Base-by-base conservation (phyloP, 345 rosid species). In the Leavenworthia alabamica region DNA sequence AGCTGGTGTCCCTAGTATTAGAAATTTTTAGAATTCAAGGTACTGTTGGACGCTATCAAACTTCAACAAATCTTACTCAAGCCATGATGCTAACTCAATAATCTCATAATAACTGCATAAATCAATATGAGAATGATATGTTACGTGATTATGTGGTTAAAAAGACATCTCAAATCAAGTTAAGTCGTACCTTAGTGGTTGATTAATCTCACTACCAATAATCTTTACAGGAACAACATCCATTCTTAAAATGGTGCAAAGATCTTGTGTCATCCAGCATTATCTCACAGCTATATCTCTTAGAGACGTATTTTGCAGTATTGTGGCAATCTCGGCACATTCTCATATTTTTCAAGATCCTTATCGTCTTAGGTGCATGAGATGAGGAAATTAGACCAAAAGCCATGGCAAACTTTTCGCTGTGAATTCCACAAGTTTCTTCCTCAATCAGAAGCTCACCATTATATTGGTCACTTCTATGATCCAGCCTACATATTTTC, bases 391-490 rank as follows among this genome's bases (percentile, higher is more conserved):
- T 65, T 26, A 91, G 73, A 26, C 85, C 87, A 77, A 86, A 89
- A 26, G 95, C 83, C 51, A 91, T 70, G 23, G 98, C 95, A 63
- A 88, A 65, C 73, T 86, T 88, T 77, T 88, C 98, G 9, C 90
- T 80, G 72, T 91, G 98, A 70, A 78, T 37, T 36, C 82, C 87
- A 19, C 78, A 69, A 31, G 20, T 72, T 54, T 74, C 85, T 56
- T 83, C 90, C 60, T 84, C 90, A 26, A 82, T 68, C 75, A 44
- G 57, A 68, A 71, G 65, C 50, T 79, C 80, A 60, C 74, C 44
- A 51, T 64, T 61, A 75, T 73, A 50, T 35, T 53, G 71, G 69
- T 78, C 76, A 27, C 20, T 53, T 60, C 37, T 70, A 71, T 74
- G 40, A 56, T 70, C 71, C 47, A 77, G 60, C 71, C 67, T 73